Base-by-base conservation (phyloP, 1,284 basidiomycete genomes). In the Malassezia japonica region DNA sequence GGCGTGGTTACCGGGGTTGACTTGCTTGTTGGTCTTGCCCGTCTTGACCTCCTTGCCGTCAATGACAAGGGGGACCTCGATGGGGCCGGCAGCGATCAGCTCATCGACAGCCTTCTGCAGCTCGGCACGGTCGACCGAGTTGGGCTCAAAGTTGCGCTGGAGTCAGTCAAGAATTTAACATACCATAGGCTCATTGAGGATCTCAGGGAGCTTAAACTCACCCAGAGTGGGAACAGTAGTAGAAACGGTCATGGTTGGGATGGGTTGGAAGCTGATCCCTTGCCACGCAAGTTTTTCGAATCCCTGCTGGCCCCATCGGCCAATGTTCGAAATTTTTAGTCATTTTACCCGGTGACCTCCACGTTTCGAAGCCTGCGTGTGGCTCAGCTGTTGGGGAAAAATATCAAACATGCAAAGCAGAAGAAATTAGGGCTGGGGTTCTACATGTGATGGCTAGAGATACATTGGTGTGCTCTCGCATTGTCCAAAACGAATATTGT, bases 1-100 rank as follows among this genome's bases (percentile, higher is more conserved):
- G 34, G 83, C 80, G 83, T 83, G 34, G 81, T 70, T 53, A 42
- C 57, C 53, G 48, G 72, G 62, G 60, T 72, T 64, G 50, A 61
- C 55, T 57, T 72, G 63, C 55, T 64, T 56, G 59, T 54, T 81
- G 52, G 84, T 74, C 65, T 83, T 83, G 62, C 86, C 86, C 1
- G 89, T 88, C 75, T 81, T 87, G 75, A 94, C 78, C 65, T 82
- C 80, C 75, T 87, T 83, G 53, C 94, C 92, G 70, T 95, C 87
- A 67, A 98, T 81, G 61, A 98, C 79, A 68, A 85, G 85, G 20
- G 92, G 92, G 1, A 98, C 86, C 68, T 94, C 85, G 73, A 88
- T 87, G 3, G 90, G 90, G 4, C 85, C 78, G 59, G 83, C 77
- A 58, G 84, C 79, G 72, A 87, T 79, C 83, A 96, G 85, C 77